Conservation (phyloP, 805 yeast species). For the Metschnikowia lochheadii region DNA sequence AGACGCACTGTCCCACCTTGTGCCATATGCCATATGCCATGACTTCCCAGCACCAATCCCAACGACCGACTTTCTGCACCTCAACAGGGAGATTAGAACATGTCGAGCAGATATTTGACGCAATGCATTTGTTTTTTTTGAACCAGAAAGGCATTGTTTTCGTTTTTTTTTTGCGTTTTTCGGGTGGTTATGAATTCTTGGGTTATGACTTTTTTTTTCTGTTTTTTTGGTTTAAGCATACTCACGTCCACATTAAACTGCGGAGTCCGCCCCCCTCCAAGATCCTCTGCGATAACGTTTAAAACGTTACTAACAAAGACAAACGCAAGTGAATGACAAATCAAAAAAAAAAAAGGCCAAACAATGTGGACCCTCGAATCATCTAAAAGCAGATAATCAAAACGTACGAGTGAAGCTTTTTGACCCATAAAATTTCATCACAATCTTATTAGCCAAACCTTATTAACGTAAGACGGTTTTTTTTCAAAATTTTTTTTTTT, state of each 20-base stretch:
- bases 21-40: background rate
- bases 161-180: background rate
- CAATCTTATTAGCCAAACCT: no score
- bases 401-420: background rate
- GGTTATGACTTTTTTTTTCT: background rate
- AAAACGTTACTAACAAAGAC: background rate
- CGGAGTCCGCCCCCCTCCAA: background rate
- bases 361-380: background rate
- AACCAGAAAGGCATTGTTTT: background rate
- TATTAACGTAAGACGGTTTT: no score
- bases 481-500: no score
- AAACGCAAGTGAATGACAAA: background rate
- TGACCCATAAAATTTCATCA: no score
- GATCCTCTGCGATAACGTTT: background rate
- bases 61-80: no score
- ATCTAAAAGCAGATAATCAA: background rate
- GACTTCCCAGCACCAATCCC: background rate
- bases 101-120: background rate
- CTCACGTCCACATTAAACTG: background rate
- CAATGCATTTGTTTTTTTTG: background rate
- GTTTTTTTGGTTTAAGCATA: background rate
- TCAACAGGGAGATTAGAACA: background rate
- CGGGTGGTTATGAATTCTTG: no score
- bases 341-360: background rate
- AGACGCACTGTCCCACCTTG: background rate